Evolutionary conservation across 2,329 filamentous ascomycete species (phyloP).

Genomic region (Westerdykella ornata): DNA sequence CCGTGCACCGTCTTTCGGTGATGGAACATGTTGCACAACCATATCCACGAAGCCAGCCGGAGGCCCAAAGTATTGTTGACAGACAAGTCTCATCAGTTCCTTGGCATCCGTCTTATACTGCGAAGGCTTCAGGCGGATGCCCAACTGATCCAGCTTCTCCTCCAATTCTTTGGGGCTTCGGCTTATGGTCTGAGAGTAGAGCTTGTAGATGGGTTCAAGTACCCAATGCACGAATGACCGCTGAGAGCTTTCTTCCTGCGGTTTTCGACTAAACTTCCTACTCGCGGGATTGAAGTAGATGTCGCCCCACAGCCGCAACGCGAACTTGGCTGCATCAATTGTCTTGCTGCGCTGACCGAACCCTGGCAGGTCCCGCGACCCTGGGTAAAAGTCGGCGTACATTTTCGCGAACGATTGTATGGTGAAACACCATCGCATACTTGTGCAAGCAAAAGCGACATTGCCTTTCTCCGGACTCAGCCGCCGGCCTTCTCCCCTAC

Average conservation of each 20-base stretch:
- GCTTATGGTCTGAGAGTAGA: conserved; percentile 91
- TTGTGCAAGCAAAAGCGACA: conserved; percentile 90
- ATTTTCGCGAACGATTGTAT: conserved; percentile 90
- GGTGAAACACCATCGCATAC: conserved; percentile 96
- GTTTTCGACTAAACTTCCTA: conserved; percentile 85
- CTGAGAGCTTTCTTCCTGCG: conserved; percentile 69
- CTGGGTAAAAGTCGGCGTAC: conserved; percentile 84
- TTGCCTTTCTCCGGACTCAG: conserved; percentile 96
- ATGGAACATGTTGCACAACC: conserved; percentile 83
- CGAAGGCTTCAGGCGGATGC: conserved; percentile 82
- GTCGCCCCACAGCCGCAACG: conserved; percentile 84
- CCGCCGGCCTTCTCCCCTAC: conserved; percentile 68
- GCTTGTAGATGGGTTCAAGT: conserved; percentile 93
- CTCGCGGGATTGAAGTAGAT: conserved; percentile 91
- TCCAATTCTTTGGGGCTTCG: conserved; percentile 81
- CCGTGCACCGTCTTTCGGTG: conserved; percentile 70
- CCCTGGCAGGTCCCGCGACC: conserved; percentile 35
- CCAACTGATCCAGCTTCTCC: conserved; percentile 67
- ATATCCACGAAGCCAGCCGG: conserved; percentile 92
- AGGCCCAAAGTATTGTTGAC: conserved; percentile 90
- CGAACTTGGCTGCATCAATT: conserved; percentile 75
- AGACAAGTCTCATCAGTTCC: conserved; percentile 79
- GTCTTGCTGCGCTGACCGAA: conserved; percentile 31
- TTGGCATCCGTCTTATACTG: conserved; percentile 88
- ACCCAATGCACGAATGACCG: conserved; percentile 92